Evolutionary conservation across 2,329 filamentous ascomycete species (phyloP).

Genomic region (Sarocladiaceae sp.): DNA sequence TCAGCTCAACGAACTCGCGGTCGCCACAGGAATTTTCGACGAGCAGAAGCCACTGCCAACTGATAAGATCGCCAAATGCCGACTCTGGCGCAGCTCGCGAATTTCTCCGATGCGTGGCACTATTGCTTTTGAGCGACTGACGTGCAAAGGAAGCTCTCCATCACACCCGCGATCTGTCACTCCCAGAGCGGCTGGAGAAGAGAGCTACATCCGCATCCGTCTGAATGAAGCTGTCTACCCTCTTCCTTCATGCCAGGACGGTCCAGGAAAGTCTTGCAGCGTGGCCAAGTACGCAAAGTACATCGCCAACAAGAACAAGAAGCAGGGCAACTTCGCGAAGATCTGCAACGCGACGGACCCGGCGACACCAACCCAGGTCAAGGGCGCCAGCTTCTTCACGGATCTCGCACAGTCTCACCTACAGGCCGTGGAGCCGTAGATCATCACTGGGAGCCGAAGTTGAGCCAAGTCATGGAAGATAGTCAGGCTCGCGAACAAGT

Average conservation of each 20-base stretch:
- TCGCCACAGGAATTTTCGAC: constrained; percentile 59
- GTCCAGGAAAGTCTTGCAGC: constrained; percentile 50
- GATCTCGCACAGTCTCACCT: constrained; percentile 36
- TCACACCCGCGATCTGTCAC: no score
- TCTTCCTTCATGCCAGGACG: constrained; percentile 48
- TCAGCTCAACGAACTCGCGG: constrained; percentile 58
- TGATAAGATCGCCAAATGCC: constrained; percentile 38
- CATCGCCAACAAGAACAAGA: constrained; percentile 22
- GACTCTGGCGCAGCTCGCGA: constrained; percentile 51
- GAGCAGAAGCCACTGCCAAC: constrained; percentile 44
- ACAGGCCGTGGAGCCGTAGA: constrained; percentile 14
- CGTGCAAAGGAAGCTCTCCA: constrained; percentile 39
- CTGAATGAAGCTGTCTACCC: constrained; percentile 42
- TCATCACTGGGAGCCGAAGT: no score
- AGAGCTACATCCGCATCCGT: constrained; percentile 14
- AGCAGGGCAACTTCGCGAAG: constrained; percentile 44
- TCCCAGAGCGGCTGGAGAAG: background rate
- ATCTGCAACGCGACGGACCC: constrained; percentile 42
- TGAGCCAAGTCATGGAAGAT: no score
- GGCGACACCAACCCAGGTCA: constrained; percentile 34
- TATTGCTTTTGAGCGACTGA: constrained; percentile 59
- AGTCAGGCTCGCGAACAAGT: no score
- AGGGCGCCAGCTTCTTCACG: constrained; percentile 46
- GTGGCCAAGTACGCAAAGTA: constrained; percentile 37
- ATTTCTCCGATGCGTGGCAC: constrained; percentile 62